These are phyloP conservation scores for Candida sithepensis DNA, from an alignment of 805 yeast genomes.

Conservation along the genomic window DNA sequence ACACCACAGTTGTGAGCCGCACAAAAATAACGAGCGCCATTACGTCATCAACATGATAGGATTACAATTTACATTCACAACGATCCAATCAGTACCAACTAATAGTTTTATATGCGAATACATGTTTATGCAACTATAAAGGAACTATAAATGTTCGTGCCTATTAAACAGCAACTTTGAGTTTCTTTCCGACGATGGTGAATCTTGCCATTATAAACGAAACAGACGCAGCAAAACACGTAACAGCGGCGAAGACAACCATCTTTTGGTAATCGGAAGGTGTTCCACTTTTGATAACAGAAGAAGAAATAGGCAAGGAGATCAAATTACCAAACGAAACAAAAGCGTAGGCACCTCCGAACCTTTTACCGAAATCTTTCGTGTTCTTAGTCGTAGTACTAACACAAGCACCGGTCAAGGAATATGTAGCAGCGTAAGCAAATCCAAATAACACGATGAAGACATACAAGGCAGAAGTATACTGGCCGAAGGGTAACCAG, in stretches of 20 bases:
- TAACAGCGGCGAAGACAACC: conserved; percentile 31
- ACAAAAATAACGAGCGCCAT: no score
- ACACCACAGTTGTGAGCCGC: conserved; percentile 9
- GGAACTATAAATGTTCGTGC: no score
- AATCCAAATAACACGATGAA: conserved; percentile 53
- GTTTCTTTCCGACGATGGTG: conserved; percentile 40
- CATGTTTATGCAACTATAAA: no score
- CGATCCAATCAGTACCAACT: no score
- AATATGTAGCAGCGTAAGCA: conserved; percentile 54
- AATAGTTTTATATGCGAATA: no score
- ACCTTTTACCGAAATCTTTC: conserved; percentile 62
- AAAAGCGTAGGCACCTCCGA: conserved; percentile 62
- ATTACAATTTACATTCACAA: no score
- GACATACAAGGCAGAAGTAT: conserved; percentile 40
- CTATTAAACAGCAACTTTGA: conserved; percentile 15
- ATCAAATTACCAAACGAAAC: conserved; percentile 48
- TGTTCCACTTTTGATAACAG: conserved; percentile 34
- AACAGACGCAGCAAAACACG: conserved; percentile 21
- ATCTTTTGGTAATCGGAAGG: conserved; percentile 27
- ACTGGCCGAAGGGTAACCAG: conserved; percentile 64
- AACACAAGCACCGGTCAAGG: conserved; percentile 62
- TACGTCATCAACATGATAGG: no score
- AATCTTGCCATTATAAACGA: conserved; percentile 19
- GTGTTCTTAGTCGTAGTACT: conserved; percentile 51
- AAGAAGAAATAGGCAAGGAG: conserved; percentile 47